Evolutionary conservation across 1,139 yeast species (phyloP), one percentile per base, ranked within the genome.

Genomic region (Saccharomyces hybrid): DNA sequence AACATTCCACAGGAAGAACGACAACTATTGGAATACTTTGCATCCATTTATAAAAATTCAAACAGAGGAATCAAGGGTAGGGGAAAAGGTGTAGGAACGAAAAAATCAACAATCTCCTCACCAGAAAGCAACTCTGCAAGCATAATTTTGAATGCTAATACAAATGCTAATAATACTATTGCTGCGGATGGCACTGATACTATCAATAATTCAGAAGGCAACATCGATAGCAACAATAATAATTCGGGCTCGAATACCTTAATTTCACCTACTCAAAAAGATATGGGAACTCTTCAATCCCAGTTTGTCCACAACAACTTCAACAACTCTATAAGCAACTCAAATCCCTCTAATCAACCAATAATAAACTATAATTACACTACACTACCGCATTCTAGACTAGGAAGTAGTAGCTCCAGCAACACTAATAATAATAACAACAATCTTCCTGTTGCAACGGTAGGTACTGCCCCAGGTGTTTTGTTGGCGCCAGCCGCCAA

Each of bases 61-160:
- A 90, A 90, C 67, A 82, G 89, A 66, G 97, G 97, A 26, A 90
- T 90, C 58, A 83, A 88, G 63, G 97, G 97, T 27, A 79, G 97
- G 60, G 97, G 97, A 3, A 86, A 82, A 67, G 78, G 53, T 20
- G 44, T 38, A 16, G 44, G 44, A 38, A 38, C 44, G 25, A 38
- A 38, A 16, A 38, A 38, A 38, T 38, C 44, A 16, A 38, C 25
- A 20, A 38, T 38, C n/a, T 16, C 44, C 44, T 38, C 44, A 16
- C 44, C 44, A 20, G 44, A 38, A 38, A 38, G 11, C 25, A n/a
- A 38, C 8, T 9, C 44, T 38, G 26, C 44, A 13, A 38, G 44
- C 44, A 38, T 9, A 9, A 38, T 38, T 16, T 5, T 38, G 26
- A 38, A 11, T 13, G 4, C 44, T 8, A 82, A 58, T 87, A 84